Base-by-base conservation (phyloP, 2,329 filamentous ascomycete genomes). In the Hymenoscyphus fraxineus region DNA sequence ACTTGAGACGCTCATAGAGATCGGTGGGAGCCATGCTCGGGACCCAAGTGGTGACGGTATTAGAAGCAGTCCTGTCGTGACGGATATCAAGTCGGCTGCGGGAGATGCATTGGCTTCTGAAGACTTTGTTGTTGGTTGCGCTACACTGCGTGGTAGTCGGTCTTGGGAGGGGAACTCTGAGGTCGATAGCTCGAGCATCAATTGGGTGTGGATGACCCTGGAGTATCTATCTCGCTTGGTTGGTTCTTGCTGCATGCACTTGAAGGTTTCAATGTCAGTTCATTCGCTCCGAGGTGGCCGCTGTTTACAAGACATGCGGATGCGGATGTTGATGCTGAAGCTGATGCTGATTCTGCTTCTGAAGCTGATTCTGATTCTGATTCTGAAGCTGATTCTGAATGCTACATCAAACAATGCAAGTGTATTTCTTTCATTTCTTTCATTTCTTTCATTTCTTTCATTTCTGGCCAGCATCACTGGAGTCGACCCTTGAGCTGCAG, bases 21-120 rank as follows among this genome's bases (percentile, higher is more conserved):
- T 66, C 66, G n/a, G 66, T 68, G 19, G 72, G 73, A 59, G 73
- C 70, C 73, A 74, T 74, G 61, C 7, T 56, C 1, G 35, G 7
- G 35, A 35, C 35, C 35, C 35, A 35, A 35, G 35, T 35, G 32
- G 32, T 35, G 35, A 7, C 35, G 35, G 35, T 35, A 7, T 3
- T 35, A 27, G 44, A n/a, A 60, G 41, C 27, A 27, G 27, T 27
- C 27, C 27, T 55, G 44, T 55, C 35, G 27, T 58, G 40, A 19
- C 47, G 32, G 35, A 44, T 32, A 38, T 22, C 60, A 32, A 27
- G n/a, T n/a, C 10, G 35, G 35, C 16, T 16, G n/a, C 41, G 7
- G 16, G 19, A 58, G 44, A 65, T 40, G 56, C 60, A 60, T 65
- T 65, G 64, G 59, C 27, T 56, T 61, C 19, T 55, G 59, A 56